These are phyloP conservation scores for Ceratocystis smalleyi DNA, from an alignment of 2,329 filamentous ascomycete species.

Conservation along the genomic window DNA sequence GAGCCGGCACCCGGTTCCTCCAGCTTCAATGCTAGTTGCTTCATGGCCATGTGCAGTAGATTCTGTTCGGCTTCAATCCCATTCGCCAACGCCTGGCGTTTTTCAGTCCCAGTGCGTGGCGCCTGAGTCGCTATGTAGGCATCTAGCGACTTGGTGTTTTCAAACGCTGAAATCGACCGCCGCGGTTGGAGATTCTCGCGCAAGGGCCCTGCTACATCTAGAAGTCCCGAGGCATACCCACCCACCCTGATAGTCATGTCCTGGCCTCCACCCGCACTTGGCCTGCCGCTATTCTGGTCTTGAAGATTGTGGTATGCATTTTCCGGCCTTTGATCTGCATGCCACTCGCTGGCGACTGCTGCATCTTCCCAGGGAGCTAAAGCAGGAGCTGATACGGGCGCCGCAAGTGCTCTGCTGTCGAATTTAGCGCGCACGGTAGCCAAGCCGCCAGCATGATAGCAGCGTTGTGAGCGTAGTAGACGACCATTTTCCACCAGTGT, in stretches of 20 bases:
- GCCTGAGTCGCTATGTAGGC: background rate
- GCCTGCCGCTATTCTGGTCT: background rate
- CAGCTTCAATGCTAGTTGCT: background rate
- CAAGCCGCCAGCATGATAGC: slow-evolving; percentile 17
- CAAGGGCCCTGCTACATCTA: background rate
- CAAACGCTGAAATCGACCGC: background rate
- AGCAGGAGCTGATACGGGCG: background rate
- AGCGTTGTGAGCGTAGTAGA: slow-evolving; percentile 16
- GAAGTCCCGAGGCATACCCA: background rate
- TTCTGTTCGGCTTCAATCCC: slow-evolving; percentile 6
- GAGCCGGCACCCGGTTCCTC: background rate
- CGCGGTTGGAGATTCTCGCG: background rate
- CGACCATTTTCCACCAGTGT: slow-evolving; percentile 35
- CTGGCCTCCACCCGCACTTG: background rate
- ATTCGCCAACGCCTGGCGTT: background rate
- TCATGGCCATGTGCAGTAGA: slow-evolving; percentile 4
- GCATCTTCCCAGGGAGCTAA: slow-evolving; percentile 2
- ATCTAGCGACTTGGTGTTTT: slow-evolving; percentile 6
- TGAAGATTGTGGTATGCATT: background rate
- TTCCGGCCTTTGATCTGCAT: background rate
- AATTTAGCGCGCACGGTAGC: slow-evolving; percentile 15
- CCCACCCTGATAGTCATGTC: background rate
- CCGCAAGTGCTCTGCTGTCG: background rate
- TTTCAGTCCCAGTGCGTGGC: background rate
- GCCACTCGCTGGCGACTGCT: background rate